Conservation (phyloP, 108 stramenopile genomes). For the Cyclotella atomus region DNA sequence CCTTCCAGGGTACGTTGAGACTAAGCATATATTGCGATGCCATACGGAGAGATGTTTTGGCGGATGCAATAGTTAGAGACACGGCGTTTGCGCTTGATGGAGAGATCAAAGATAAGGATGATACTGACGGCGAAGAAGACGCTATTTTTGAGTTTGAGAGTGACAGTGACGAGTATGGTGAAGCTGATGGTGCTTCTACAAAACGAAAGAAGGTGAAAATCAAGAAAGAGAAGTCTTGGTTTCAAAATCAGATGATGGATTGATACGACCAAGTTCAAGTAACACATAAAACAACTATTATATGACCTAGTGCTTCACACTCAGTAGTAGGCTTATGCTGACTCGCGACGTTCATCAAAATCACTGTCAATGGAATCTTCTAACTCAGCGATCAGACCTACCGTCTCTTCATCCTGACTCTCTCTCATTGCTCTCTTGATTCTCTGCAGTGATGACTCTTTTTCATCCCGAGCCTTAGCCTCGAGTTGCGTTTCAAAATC, state of each 20-base stretch:
- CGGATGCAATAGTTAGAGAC: constrained; percentile 76
- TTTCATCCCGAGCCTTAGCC: neutral
- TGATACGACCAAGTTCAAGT: neutral
- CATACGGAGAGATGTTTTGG: constrained; percentile 83
- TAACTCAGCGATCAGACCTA: constrained; percentile 43
- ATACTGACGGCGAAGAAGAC: constrained; percentile 28
- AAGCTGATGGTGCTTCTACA: constrained; percentile 6
- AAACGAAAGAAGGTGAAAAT: constrained; percentile 2
- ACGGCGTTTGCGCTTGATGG: constrained; percentile 69
- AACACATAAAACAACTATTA: neutral
- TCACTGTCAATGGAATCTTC: constrained; percentile 29
- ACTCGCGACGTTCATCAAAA: constrained; percentile 2
- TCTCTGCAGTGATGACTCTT: constrained; percentile 23
- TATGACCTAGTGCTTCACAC: no score
- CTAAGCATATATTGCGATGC: constrained; percentile 84
- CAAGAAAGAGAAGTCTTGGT: neutral
- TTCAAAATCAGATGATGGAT: neutral
- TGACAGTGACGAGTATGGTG: constrained; percentile 53
- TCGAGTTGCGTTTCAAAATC: constrained; percentile 36
- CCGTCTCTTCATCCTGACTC: constrained; percentile 25
- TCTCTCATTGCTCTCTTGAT: constrained; percentile 39
- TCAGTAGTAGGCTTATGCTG: no score
- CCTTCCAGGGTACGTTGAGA: constrained; percentile 88
- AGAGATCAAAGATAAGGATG: constrained; percentile 17
- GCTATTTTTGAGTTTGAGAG: constrained; percentile 49